These are phyloP conservation scores for Collybiopsis confluens DNA, from an alignment of 768 basidiomycete genomes.

Conservation along the genomic window DNA sequence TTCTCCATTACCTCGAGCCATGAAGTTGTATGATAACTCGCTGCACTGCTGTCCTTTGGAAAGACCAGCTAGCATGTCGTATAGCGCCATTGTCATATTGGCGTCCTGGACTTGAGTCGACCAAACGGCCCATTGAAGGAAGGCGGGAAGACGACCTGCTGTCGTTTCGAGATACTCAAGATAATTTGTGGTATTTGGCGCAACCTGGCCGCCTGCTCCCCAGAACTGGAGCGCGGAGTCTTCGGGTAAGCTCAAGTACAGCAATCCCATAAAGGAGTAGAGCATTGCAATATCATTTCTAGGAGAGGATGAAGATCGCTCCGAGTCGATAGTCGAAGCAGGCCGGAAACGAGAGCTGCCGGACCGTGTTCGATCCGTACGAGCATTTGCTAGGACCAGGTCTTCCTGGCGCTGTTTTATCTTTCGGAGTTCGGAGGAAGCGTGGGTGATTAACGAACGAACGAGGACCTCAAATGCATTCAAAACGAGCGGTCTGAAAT, in stretches of 20 bases:
- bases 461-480: conserved; percentile 68
- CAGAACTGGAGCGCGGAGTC: conserved; percentile 86
- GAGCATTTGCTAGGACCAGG: conserved; percentile 59
- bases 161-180: conserved; percentile 59
- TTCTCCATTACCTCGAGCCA: conserved; percentile 72
- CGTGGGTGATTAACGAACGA: conserved; percentile 67
- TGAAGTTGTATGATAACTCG: conserved; percentile 84
- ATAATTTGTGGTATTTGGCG: conserved; percentile 41
- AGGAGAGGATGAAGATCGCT: conserved; percentile 39
- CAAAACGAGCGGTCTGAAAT: conserved; percentile 54
- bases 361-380: conserved; percentile 57
- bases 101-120: conserved; percentile 72
- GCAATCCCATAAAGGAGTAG: conserved; percentile 76
- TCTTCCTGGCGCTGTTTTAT: conserved; percentile 92
- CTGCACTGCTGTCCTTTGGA: conserved; percentile 83
- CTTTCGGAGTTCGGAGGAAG: conserved; percentile 77
- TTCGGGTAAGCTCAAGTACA: conserved; percentile 69
- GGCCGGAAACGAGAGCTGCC: conserved; percentile 44
- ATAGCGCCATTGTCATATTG: conserved; percentile 73
- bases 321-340: conserved; percentile 35
- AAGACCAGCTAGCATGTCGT: conserved; percentile 85
- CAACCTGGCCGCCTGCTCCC: conserved; percentile 54
- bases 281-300: conserved; percentile 84
- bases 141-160: conserved; percentile 61
- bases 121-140: conserved; percentile 90